These are phyloP conservation scores for Pseudofabraea citricarpa DNA, from an alignment of 2,329 filamentous ascomycete genomes.

Conservation along the genomic window DNA sequence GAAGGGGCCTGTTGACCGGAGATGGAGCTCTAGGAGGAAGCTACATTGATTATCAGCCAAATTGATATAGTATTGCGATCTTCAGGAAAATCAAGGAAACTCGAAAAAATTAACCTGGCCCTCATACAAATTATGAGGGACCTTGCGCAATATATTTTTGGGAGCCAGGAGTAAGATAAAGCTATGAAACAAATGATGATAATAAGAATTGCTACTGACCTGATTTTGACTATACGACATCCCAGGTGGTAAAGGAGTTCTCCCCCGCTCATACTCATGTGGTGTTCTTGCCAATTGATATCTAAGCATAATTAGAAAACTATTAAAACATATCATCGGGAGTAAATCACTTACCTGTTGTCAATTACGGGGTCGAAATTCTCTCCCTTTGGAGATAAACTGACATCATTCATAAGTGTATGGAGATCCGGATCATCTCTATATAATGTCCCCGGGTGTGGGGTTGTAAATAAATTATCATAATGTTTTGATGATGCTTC, in stretches of 20 bases:
- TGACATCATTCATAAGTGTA: background rate
- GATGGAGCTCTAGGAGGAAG: background rate
- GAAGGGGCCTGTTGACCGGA: background rate
- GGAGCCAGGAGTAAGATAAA: no score
- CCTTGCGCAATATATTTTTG: no score
- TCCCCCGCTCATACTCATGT: no score
- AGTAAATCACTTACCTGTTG: background rate
- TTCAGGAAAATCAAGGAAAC: no score
- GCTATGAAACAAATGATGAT: no score
- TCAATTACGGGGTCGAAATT: background rate
- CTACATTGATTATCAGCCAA: no score
- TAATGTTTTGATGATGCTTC: slow-evolving; percentile 14
- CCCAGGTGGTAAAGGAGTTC: no score
- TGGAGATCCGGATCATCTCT: background rate
- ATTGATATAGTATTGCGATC: no score
- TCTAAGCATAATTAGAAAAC: background rate
- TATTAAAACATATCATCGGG: background rate
- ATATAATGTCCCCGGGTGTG: background rate
- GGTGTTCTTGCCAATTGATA: background rate
- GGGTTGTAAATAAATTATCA: background rate
- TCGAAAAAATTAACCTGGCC: no score
- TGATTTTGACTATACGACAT: no score
- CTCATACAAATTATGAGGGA: no score
- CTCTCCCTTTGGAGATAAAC: background rate
- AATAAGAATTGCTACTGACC: no score